Conservation (phyloP, 768 basidiomycete genomes). For the Boletus sensibilis region DNA sequence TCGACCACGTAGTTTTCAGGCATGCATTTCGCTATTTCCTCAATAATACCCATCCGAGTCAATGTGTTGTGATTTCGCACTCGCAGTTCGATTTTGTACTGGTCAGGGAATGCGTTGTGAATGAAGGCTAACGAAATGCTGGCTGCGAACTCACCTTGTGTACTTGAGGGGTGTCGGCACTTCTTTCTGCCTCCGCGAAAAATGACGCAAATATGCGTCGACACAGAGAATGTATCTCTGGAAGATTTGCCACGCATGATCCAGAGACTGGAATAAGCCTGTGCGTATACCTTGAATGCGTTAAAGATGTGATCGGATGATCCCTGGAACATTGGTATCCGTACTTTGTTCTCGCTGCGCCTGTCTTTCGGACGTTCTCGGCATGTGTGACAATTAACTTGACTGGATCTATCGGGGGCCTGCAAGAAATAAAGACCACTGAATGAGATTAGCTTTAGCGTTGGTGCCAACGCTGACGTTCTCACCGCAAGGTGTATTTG, state of each 20-base stretch:
- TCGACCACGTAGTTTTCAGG: conserved; percentile 68
- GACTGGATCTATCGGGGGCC: conserved; percentile 74
- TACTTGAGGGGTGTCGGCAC: conserved; percentile 32
- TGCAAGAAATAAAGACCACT: conserved; percentile 84
- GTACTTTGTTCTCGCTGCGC: conserved; percentile 65
- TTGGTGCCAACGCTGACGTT: background rate
- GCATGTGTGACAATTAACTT: conserved; percentile 64
- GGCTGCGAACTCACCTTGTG: conserved; percentile 37
- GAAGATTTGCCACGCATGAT: conserved; percentile 63
- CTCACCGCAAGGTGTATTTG: conserved; percentile 76
- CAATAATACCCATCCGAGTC: conserved; percentile 55
- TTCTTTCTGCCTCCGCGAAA: conserved; percentile 44
- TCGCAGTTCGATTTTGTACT: conserved; percentile 84
- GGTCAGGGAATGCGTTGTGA: background rate
- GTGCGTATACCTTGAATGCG: conserved; percentile 54
- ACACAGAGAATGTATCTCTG: conserved; percentile 68
- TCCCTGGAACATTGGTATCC: background rate
- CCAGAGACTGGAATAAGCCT: conserved; percentile 70
- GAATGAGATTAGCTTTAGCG: background rate
- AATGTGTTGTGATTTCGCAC: conserved; percentile 76
- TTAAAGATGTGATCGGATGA: background rate
- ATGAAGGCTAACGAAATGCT: background rate
- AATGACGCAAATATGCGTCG: conserved; percentile 51
- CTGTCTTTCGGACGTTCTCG: conserved; percentile 58
- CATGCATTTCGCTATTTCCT: conserved; percentile 68